A percentile compares a stretch with the other conserved stretches of the same genome.
These are phyloP conservation scores for Durusdinium trenchii DNA, from an alignment of 73 alveolate species.

Conservation along the genomic window DNA sequence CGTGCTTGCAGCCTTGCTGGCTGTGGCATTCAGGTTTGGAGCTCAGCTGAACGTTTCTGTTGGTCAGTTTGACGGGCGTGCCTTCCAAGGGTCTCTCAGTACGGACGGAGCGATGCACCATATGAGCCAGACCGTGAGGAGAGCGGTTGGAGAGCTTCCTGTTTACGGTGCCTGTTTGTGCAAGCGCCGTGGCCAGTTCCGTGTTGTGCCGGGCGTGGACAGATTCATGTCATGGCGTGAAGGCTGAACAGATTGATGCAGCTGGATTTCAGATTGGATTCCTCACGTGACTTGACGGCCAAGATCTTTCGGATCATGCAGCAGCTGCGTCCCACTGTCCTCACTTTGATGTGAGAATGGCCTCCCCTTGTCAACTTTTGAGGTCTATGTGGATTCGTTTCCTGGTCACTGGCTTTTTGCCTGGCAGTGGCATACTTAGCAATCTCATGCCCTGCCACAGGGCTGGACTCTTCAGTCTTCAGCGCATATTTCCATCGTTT, in stretches of 20 bases:
- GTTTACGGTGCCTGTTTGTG: background rate
- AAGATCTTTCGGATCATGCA: background rate
- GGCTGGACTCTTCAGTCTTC: too few species aligned
- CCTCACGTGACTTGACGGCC: background rate
- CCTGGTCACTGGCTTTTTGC: conserved; percentile 76
- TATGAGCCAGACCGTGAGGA: conserved; percentile 44
- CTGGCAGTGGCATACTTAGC: conserved; percentile 11
- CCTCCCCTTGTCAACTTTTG: background rate
- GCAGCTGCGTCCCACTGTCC: background rate
- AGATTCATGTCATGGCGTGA: background rate
- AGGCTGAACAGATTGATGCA: conserved; percentile 79
- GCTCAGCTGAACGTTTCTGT: background rate
- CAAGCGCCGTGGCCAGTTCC: background rate
- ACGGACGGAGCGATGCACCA: conserved; percentile 30
- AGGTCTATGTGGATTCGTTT: conserved; percentile 93
- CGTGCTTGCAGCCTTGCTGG: background rate
- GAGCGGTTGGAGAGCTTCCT: background rate
- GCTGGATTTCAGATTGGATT: conserved; percentile 74
- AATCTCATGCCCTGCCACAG: background rate
- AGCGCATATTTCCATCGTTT: too few species aligned
- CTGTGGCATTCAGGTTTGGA: conserved; percentile 29
- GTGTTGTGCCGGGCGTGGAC: background rate
- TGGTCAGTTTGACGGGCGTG: background rate
- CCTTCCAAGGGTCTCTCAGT: background rate
- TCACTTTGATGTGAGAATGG: background rate